These are phyloP conservation scores for Colletotrichum sp. DNA, from an alignment of 2,329 filamentous ascomycete species.

Conservation along the genomic window DNA sequence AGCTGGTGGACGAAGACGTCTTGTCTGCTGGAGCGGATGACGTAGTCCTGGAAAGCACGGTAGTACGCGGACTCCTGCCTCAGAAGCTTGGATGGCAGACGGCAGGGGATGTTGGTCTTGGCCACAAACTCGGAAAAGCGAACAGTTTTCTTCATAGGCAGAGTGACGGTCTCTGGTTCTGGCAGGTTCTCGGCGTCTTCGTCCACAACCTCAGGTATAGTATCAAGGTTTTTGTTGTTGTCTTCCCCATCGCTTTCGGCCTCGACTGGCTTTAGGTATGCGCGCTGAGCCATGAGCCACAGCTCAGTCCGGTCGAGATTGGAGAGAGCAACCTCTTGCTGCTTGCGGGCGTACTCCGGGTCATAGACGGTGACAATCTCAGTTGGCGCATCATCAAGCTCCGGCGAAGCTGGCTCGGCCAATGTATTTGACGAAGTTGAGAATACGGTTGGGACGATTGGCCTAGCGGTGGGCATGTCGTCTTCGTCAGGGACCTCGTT, in stretches of 20 bases:
- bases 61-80: constrained; percentile 82
- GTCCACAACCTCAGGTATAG: constrained; percentile 38
- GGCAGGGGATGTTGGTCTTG: constrained; percentile 50
- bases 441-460: constrained; percentile 31
- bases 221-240: constrained; percentile 30
- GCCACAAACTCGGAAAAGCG: constrained; percentile 68
- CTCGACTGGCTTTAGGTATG: constrained; percentile 74
- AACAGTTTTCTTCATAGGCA: constrained; percentile 72
- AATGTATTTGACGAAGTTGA: constrained; percentile 34
- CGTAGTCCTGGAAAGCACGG: constrained; percentile 80
- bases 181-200: constrained; percentile 32
- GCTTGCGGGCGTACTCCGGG: constrained; percentile 74
- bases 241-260: constrained; percentile 37
- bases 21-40: constrained; percentile 65
- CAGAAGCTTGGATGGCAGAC: constrained; percentile 55
- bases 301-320: constrained; percentile 84
- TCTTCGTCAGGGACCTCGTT: constrained; percentile 56
- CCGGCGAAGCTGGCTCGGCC: constrained; percentile 44
- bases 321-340: constrained; percentile 72
- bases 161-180: constrained; percentile 27
- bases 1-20: constrained; percentile 88
- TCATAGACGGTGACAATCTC: constrained; percentile 76
- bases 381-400: constrained; percentile 61
- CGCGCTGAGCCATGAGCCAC: constrained; percentile 84
- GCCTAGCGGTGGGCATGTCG: constrained; percentile 72